Percentiles rank a stretch among this genome's conserved stretches.
phyloP scores from a whole-genome alignment of 2,329 filamentous ascomycete genomes.

The Nannizzia gypsea region DNA sequence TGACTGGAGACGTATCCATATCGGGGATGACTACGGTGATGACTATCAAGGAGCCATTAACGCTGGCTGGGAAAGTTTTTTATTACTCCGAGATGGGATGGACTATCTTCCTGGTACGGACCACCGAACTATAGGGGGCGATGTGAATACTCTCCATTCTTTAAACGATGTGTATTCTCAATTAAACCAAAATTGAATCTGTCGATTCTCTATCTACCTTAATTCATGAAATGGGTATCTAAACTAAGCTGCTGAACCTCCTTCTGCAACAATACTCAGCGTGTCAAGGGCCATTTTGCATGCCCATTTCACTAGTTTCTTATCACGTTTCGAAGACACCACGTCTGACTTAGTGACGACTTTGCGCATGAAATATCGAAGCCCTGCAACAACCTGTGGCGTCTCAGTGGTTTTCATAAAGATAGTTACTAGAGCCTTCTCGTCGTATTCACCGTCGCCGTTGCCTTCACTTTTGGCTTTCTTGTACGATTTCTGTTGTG shows the following conservation, averaged over 20 bases:
- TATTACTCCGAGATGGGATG: slow-evolving; percentile 12
- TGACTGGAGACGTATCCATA: slow-evolving; percentile 25
- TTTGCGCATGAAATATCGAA: slow-evolving; percentile 71
- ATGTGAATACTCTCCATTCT: slow-evolving; percentile 6
- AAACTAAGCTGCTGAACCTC: not conserved
- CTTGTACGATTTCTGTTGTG: slow-evolving; percentile 38
- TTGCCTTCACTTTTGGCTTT: slow-evolving; percentile 17
- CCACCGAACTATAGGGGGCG: not conserved
- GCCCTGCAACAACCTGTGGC: slow-evolving; percentile 56
- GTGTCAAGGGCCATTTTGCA: slow-evolving; percentile 32
- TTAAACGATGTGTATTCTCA: slow-evolving; percentile 9
- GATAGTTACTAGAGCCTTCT: slow-evolving; percentile 50
- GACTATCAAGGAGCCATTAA: slow-evolving; percentile 29
- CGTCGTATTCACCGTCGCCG: slow-evolving; percentile 34
- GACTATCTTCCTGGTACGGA: not conserved
- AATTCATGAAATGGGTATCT: not conserved
- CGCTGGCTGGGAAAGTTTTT: slow-evolving; percentile 28
- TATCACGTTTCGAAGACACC: slow-evolving; percentile 40
- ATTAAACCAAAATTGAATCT: not conserved
- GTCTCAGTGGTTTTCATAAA: slow-evolving; percentile 54
- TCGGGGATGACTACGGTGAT: slow-evolving; percentile 35
- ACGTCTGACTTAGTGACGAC: slow-evolving; percentile 56
- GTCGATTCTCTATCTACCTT: not conserved
- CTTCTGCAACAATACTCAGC: slow-evolving; percentile 25
- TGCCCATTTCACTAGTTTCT: slow-evolving; percentile 39